phyloP scores from a whole-genome alignment of 2,329 filamentous ascomycete genomes.

The Zymoseptoria tritici region DNA sequence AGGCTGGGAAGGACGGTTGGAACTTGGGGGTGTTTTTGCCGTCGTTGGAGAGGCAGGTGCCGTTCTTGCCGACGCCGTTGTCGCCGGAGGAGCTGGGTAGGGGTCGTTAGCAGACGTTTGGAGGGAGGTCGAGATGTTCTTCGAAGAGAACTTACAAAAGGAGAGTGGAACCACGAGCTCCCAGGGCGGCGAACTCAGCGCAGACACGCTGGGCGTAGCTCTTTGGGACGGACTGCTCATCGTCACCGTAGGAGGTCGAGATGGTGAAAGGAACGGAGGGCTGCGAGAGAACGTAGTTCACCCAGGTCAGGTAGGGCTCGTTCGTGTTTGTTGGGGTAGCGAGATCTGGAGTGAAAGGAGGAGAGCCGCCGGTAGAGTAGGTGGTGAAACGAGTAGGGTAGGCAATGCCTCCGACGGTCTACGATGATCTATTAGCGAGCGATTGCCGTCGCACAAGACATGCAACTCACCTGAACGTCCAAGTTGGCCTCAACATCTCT shows the following conservation, averaged over 20 bases:
- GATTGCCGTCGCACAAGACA: background rate
- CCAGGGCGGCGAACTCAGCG: conserved; percentile 56
- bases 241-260: conserved; percentile 58
- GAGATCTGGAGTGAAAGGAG: conserved; percentile 43
- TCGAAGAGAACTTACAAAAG: conserved; percentile 38
- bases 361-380: conserved; percentile 51
- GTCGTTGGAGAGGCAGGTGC: conserved; percentile 40
- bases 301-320: conserved; percentile 59
- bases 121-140: background rate
- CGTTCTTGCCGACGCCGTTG: conserved; percentile 43
- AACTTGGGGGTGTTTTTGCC: conserved; percentile 39
- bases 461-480: conserved; percentile 44
- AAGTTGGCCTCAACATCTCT: conserved; percentile 53
- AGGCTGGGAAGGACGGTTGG: conserved; percentile 39
- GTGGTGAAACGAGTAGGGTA: conserved; percentile 46
- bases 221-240: conserved; percentile 54
- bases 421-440: conserved; percentile 36
- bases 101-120: background rate
- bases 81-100: conserved; percentile 48
- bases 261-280: conserved; percentile 53
- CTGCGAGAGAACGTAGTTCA: conserved; percentile 51
- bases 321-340: conserved; percentile 46
- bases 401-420: conserved; percentile 14
- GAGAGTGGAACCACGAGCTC: conserved; percentile 56
- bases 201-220: conserved; percentile 56